Percentiles rank a stretch among this genome's conserved stretches.
Conservation (phyloP, 805 yeast genomes). For the Candida morakotiae region DNA sequence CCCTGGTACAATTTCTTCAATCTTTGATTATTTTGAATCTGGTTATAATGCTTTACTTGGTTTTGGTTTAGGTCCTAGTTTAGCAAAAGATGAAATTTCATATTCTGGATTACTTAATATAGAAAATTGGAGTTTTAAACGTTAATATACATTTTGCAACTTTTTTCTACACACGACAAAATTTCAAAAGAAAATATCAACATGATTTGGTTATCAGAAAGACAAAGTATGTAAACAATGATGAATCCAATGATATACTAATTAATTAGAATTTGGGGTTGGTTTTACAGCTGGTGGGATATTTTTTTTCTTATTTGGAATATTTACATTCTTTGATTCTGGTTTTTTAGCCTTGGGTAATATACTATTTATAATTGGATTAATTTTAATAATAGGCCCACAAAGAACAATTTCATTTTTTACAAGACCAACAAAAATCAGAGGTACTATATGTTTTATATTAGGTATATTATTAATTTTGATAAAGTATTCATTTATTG, state of each 20-base stretch:
- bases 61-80: not conserved
- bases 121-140: too few species aligned
- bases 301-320: slow-evolving; percentile 74
- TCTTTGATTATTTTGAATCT: not conserved
- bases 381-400: slow-evolving; percentile 81
- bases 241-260: too few species aligned
- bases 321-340: slow-evolving; percentile 81
- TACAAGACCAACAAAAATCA: slow-evolving; percentile 78
- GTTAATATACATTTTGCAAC: too few species aligned
- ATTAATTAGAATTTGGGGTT: slow-evolving; percentile 71
- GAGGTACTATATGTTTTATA: slow-evolving; percentile 79
- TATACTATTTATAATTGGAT: slow-evolving; percentile 73
- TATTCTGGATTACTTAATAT: not conserved
- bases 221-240: slow-evolving; percentile 64
- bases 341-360: slow-evolving; percentile 90
- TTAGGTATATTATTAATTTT: slow-evolving; percentile 75
- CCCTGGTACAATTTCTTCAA: slow-evolving; percentile 11
- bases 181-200: not conserved
- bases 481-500: slow-evolving; percentile 72
- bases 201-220: slow-evolving; percentile 72
- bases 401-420: slow-evolving; percentile 79
- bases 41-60: not conserved
- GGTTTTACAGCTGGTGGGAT: slow-evolving; percentile 87
- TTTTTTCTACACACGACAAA: not conserved
- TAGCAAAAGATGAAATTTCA: not conserved